Percentiles rank a stretch among this genome's conserved stretches.
These are phyloP conservation scores for Cyclotella atomus DNA, from an alignment of 108 stramenopile genomes.

Conservation along the genomic window DNA sequence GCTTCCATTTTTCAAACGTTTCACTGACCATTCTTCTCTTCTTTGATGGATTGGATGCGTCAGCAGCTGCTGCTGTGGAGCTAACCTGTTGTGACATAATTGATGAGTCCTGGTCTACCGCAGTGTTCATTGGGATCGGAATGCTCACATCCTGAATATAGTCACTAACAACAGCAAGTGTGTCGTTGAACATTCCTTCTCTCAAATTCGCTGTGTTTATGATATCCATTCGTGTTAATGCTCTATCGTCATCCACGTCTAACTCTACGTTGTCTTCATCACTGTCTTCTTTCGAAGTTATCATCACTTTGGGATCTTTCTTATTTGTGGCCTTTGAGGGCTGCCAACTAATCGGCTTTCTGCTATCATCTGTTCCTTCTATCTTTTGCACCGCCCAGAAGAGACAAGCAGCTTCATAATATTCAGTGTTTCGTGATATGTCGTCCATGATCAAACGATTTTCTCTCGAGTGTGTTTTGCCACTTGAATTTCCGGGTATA, in stretches of 20 bases:
- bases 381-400: constrained; percentile 51
- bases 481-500: no score
- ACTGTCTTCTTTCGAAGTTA: constrained; percentile 3
- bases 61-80: background rate
- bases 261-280: constrained; percentile 29
- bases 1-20: constrained; percentile 36
- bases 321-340: constrained; percentile 2
- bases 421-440: constrained; percentile 32
- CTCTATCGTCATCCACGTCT: constrained; percentile 35
- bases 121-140: background rate
- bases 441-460: constrained; percentile 25
- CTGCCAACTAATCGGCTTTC: no score
- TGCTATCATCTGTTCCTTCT: constrained; percentile 31
- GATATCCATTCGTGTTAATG: constrained; percentile 30
- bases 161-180: constrained; percentile 18
- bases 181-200: constrained; percentile 33
- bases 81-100: background rate
- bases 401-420: constrained; percentile 75
- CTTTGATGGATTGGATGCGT: background rate
- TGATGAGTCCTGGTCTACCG: background rate
- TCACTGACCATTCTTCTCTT: background rate
- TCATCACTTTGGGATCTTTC: background rate
- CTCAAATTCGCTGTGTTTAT: constrained; percentile 33
- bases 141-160: constrained; percentile 19
- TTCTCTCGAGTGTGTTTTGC: background rate